Percentiles rank a stretch among this genome's conserved stretches.
Evolutionary conservation across 1,139 yeast species (phyloP).

Genomic region (Diutina scorzettiae): DNA sequence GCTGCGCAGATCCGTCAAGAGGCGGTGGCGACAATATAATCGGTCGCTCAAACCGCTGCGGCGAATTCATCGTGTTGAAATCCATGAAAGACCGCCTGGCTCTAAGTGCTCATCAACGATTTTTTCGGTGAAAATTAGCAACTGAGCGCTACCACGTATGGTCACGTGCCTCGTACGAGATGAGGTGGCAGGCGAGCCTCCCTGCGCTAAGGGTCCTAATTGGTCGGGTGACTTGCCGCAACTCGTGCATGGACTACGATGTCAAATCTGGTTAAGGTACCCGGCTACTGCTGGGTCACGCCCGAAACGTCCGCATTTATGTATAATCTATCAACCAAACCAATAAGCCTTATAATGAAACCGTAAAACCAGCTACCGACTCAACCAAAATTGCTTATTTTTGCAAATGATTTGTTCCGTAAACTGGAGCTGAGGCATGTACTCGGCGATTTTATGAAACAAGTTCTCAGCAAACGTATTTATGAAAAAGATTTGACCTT

Average conservation of each 20-base stretch:
- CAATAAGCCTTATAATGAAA: background rate
- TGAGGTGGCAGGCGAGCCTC: too few species aligned
- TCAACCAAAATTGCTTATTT: conserved; percentile 34
- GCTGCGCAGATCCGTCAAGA: conserved; percentile 4
- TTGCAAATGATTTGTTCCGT: conserved; percentile 35
- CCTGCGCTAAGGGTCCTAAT: too few species aligned
- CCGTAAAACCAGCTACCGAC: too few species aligned
- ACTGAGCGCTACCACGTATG: background rate
- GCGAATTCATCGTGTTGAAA: conserved; percentile 6
- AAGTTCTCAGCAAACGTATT: conserved; percentile 69
- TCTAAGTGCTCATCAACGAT: background rate
- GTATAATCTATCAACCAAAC: background rate
- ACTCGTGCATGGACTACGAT: too few species aligned
- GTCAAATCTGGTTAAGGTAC: too few species aligned
- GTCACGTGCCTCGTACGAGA: background rate
- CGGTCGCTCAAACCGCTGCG: conserved; percentile 3
- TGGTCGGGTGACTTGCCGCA: too few species aligned
- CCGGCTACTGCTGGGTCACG: too few species aligned
- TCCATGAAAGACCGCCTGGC: conserved; percentile 1
- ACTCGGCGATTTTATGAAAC: conserved; percentile 49
- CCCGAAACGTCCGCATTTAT: too few species aligned
- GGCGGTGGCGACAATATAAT: conserved; percentile 6
- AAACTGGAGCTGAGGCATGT: conserved; percentile 45
- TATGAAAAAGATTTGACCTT: conserved; percentile 81
- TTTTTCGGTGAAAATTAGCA: background rate